These are phyloP conservation scores for Coemansia sp. DNA, from an alignment of 192 early-diverging fungal genomes.

Conservation along the genomic window DNA sequence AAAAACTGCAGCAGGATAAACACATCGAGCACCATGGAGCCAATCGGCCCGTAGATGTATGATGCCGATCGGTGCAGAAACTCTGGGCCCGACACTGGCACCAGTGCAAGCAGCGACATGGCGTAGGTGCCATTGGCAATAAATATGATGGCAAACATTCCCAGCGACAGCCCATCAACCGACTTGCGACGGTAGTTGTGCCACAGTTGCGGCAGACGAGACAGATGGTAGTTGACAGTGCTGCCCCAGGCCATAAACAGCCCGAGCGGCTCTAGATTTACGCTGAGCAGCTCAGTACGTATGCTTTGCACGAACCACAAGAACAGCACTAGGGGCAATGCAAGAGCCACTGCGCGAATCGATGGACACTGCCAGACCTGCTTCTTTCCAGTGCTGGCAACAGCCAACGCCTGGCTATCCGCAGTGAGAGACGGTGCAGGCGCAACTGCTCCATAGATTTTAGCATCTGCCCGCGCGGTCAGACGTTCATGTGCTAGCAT, in stretches of 20 bases:
- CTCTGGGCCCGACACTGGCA: slow-evolving; percentile 7
- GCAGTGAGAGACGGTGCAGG: background rate
- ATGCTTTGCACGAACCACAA: background rate
- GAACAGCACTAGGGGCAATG: background rate
- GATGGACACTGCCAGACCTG: background rate
- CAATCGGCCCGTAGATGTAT: slow-evolving; percentile 23
- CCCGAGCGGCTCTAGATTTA: slow-evolving; percentile 35
- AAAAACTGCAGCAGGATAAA: slow-evolving; percentile 15
- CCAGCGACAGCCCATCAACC: slow-evolving; percentile 66
- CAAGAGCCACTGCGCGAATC: background rate
- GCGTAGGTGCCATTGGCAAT: slow-evolving; percentile 65
- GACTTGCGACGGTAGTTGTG: slow-evolving; percentile 62
- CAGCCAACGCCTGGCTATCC: background rate
- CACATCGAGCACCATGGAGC: slow-evolving; percentile 13
- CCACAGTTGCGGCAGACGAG: slow-evolving; percentile 72
- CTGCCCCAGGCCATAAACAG: slow-evolving; percentile 67
- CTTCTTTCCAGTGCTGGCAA: background rate
- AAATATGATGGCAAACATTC: slow-evolving; percentile 63
- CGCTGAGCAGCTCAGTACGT: background rate
- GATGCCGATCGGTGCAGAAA: slow-evolving; percentile 7
- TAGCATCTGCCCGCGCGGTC: background rate
- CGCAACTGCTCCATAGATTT: background rate
- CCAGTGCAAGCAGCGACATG: slow-evolving; percentile 42
- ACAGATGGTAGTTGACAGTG: slow-evolving; percentile 60
- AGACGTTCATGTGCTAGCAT: background rate